Conservation (phyloP, 345 rosid species). For the Mallotus nudiflorus region DNA sequence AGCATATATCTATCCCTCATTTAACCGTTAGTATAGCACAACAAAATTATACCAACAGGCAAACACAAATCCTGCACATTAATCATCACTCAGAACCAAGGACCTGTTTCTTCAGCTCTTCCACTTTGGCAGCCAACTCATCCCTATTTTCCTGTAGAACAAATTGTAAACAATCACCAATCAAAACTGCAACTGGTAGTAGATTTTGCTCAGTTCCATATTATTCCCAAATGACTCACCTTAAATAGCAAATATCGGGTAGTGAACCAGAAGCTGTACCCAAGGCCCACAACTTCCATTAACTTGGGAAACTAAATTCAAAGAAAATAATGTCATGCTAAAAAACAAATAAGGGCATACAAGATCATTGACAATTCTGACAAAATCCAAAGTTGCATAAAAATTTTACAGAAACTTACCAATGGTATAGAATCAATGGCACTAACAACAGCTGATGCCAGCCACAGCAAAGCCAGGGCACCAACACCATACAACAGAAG, state of each 20-base stretch:
- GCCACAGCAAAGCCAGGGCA: conserved; percentile 61
- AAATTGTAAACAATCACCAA: not conserved
- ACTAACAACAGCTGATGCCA: conserved; percentile 56
- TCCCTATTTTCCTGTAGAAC: conserved; percentile 59
- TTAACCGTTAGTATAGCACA: not conserved
- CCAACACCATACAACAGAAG: conserved; percentile 61
- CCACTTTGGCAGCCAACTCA: conserved; percentile 60
- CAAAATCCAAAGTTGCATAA: not conserved
- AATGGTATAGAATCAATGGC: conserved; percentile 86
- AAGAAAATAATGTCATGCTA: not conserved
- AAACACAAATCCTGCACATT: conserved; percentile 7
- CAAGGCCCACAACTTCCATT: conserved; percentile 89
- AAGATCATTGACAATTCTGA: not conserved
- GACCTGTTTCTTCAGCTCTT: conserved; percentile 68
- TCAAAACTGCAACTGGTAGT: not conserved
- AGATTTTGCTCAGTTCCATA: not conserved
- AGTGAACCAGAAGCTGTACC: conserved; percentile 80
- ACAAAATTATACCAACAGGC: not conserved
- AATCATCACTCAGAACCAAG: conserved; percentile 61
- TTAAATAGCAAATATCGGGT: conserved; percentile 76
- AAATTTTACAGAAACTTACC: conserved; percentile 40
- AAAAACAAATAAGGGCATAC: not conserved
- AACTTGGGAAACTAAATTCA: conserved; percentile 70
- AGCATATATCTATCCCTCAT: not conserved
- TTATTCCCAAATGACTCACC: conserved; percentile 35